Evolutionary conservation across 2,329 filamentous ascomycete genomes (phyloP), one percentile per base, ranked within the genome.

Genomic region (Grosmannia huntii): DNA sequence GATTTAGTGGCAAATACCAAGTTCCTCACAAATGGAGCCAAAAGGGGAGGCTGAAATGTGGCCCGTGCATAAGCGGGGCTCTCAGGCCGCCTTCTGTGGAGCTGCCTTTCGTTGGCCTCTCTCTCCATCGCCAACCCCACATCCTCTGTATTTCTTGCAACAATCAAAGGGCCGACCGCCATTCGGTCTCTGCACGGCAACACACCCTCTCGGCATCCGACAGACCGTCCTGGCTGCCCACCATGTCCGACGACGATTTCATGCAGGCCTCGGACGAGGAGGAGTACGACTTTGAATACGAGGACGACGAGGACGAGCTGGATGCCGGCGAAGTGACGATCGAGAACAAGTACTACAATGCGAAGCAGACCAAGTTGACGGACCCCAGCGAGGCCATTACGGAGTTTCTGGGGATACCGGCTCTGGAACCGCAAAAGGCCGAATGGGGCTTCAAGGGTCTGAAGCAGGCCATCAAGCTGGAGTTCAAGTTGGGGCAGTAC

Each of bases 331-430:
- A 96, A 70, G 88, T 96, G 66, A 90, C 92, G 65, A 95, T 97
- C 70, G 94, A 99, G 71, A 99, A 99, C 77, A 96, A 96, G 75
- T 99, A 99, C 77, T 99, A 97, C 80, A 97, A 96, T 73, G 94
- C 94, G 50, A 99, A 99, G 74, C 92, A 97, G 75, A 85, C 95
- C 69, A 99, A 97, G 76, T 78, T 79, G 50, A 85, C 86, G 62
- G 90, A 91, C 59, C 90, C 92, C 0, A 83, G 94, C 67, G 90
- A 90, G 65, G 94, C 94, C 2, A 87, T 99, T 58, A 83, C 85
- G 41, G 92, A 97, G 70, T 99, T 99, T 67, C 75, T 97, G n/a
- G 87, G 84, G 36, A 86, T 99, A 62, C 90, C 90, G 5, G 77
- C 81, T 16, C 72, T 96, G 52, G 92, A 99, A 71, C 74, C 84